Conservation (phyloP, 2,329 filamentous ascomycete species). For the Curvularia hawaiiensis region DNA sequence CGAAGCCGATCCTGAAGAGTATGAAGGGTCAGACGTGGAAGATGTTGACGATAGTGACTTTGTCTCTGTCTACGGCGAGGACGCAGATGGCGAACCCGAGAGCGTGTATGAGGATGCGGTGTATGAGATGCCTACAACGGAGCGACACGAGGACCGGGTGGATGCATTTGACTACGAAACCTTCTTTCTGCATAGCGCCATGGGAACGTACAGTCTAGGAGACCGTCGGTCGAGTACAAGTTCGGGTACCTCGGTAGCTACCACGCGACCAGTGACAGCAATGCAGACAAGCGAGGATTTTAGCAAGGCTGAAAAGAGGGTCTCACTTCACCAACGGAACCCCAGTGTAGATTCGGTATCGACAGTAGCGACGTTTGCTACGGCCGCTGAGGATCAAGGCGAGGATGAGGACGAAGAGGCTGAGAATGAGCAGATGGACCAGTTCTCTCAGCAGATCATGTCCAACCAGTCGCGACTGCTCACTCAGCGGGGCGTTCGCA, state of each 20-base stretch:
- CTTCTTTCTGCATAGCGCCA: slow-evolving; percentile 91
- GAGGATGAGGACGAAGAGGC: slow-evolving; percentile 46
- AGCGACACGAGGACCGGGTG: slow-evolving; percentile 86
- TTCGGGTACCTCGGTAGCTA: slow-evolving; percentile 57
- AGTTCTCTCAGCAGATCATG: slow-evolving; percentile 43
- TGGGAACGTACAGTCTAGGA: slow-evolving; percentile 73
- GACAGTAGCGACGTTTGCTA: slow-evolving; percentile 67
- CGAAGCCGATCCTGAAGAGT: slow-evolving; percentile 27
- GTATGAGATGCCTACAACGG: slow-evolving; percentile 44
- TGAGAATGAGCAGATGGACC: slow-evolving; percentile 51
- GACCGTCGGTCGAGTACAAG: slow-evolving; percentile 63
- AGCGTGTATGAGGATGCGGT: slow-evolving; percentile 55
- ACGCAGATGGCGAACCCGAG: slow-evolving; percentile 26
- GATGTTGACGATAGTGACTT: slow-evolving; percentile 47
- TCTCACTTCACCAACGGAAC: slow-evolving; percentile 54
- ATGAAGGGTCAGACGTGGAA: slow-evolving; percentile 35
- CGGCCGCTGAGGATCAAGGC: slow-evolving; percentile 60
- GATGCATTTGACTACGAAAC: slow-evolving; percentile 97
- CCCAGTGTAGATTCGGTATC: slow-evolving; percentile 65
- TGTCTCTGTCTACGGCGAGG: slow-evolving; percentile 41
- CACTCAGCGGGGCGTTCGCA: slow-evolving; percentile 23
- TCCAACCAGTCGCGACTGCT: slow-evolving; percentile 25
- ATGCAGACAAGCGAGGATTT: slow-evolving; percentile 28
- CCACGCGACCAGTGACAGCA: slow-evolving; percentile 50
- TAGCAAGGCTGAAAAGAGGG: slow-evolving; percentile 32